Evolutionary conservation across 2,329 filamentous ascomycete species (phyloP), one percentile per base, ranked within the genome.

Genomic region (Fusarium penzigii): DNA sequence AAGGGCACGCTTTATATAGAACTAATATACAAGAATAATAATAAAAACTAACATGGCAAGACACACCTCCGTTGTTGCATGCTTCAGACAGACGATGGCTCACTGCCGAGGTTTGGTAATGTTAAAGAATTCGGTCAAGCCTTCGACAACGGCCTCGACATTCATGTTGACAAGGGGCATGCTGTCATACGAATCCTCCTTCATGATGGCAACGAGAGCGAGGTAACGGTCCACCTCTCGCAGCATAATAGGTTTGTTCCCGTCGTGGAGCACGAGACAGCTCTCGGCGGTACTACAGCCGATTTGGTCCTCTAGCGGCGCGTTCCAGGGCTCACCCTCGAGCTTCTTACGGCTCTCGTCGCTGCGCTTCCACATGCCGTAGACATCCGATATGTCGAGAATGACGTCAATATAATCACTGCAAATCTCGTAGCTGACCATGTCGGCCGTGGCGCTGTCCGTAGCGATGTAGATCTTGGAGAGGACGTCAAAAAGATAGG

Each of bases 381-480:
- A 99, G 39, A 99, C 88, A 68, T 97, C 93, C 29, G 91, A 94
- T 48, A 97, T 89, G 70, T 99, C 94, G 52, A 97, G 93, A 56
- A 99, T 96, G 55, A 97, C 92, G 70, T 99, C 94, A 63, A 99
- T 97, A 70, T 96, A 97, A 70, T 99, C 94, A 45, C 91, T 96
- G 75, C 94, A 99, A 67, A 97, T 96, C 75, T 97, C 94, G 71
- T 99, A 99, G 69, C 90, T 93, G 40, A 90, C 89, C 81, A 97
- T 94, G 67, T 97, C 93, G 32, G 93, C 90, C 0, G 93, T 93
- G 39, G 90, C 88, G 29, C 88, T 94, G 70, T 99, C 94, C 6
- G 93, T 97, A 1, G 94, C 94, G 63, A 99, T 96, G 75, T 99
- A 99, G 57, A 99, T 96, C 76, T 99, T 99, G 74, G 90, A 96